Evolutionary conservation across 2,329 filamentous ascomycete species (phyloP).

Genomic region (Penicillium thymicola): DNA sequence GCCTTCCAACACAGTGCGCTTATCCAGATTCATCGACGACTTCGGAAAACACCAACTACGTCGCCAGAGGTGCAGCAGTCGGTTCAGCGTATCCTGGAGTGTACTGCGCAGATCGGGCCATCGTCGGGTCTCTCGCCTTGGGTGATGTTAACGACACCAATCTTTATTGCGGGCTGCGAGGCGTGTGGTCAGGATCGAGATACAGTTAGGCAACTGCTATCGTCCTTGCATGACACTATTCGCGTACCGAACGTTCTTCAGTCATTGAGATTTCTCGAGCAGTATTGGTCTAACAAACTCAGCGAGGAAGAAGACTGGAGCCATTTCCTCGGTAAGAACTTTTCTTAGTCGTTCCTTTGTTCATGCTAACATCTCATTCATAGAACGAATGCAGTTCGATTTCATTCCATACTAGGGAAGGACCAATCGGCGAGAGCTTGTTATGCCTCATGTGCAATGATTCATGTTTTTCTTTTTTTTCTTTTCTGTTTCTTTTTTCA

Average conservation of each 20-base stretch:
- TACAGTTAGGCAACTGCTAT: constrained; percentile 32
- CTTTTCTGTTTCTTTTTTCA: background rate
- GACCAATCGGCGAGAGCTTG: background rate
- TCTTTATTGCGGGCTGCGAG: constrained; percentile 45
- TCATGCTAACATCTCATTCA: constrained; percentile 2
- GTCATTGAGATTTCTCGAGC: constrained; percentile 41
- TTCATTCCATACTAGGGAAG: constrained; percentile 27
- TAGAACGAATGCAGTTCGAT: constrained; percentile 36
- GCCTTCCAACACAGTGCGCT: constrained; percentile 45
- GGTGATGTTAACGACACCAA: constrained; percentile 43
- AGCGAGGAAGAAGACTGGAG: constrained; percentile 39
- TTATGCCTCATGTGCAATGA: constrained; percentile 19
- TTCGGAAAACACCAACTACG: constrained; percentile 32
- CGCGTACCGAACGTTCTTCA: constrained; percentile 43
- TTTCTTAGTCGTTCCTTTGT: background rate
- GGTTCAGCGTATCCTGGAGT: constrained; percentile 40
- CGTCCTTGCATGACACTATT: constrained; percentile 38
- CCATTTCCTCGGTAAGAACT: constrained; percentile 36
- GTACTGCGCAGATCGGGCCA: constrained; percentile 38
- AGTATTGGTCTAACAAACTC: constrained; percentile 35
- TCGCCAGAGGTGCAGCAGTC: constrained; percentile 35
- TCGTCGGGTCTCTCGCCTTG: constrained; percentile 40
- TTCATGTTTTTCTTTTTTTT: constrained; percentile 4
- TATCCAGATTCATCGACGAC: constrained; percentile 42
- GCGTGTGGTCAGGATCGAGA: constrained; percentile 37